Evolutionary conservation across 441 rosid genomes (phyloP).

Genomic region (Populus hybrid): DNA sequence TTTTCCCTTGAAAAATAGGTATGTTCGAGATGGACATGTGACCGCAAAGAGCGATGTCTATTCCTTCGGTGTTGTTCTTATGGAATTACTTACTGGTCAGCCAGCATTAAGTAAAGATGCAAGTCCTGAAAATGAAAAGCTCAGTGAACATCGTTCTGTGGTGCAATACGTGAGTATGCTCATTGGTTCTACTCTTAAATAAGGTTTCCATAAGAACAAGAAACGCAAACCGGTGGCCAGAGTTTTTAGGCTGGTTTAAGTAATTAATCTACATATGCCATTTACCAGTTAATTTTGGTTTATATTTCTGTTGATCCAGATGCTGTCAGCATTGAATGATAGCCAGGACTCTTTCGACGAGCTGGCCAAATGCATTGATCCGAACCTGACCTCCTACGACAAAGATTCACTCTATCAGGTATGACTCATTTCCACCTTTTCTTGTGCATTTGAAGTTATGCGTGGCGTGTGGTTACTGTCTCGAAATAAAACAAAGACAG

Average conservation of each 20-base stretch:
- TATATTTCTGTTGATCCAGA: constrained; percentile 5
- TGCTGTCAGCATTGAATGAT: constrained; percentile 24
- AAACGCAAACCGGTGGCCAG: no score
- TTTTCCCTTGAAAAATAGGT: constrained; percentile 14
- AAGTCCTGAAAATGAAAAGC: constrained; percentile 15
- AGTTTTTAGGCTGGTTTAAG: not conserved
- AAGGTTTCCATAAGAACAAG: no score
- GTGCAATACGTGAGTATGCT: constrained; percentile 27
- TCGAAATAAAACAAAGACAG: no score
- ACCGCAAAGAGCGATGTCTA: constrained; percentile 32
- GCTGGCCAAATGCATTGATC: constrained; percentile 24
- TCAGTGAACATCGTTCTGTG: constrained; percentile 25
- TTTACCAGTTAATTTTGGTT: not conserved
- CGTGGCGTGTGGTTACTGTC: no score
- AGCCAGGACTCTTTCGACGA: constrained; percentile 8
- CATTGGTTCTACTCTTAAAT: not conserved
- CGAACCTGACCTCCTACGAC: constrained; percentile 21
- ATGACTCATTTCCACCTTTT: not conserved
- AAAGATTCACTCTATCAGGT: constrained; percentile 26
- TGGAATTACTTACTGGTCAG: constrained; percentile 35
- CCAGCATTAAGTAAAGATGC: constrained; percentile 29
- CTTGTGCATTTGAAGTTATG: not conserved
- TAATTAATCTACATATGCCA: not conserved
- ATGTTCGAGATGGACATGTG: constrained; percentile 30
- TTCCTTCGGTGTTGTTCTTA: constrained; percentile 36